Evolutionary conservation across 225 moss, liverwort and hornwort species (phyloP).

Genomic region (Marchantia polymorpha): DNA sequence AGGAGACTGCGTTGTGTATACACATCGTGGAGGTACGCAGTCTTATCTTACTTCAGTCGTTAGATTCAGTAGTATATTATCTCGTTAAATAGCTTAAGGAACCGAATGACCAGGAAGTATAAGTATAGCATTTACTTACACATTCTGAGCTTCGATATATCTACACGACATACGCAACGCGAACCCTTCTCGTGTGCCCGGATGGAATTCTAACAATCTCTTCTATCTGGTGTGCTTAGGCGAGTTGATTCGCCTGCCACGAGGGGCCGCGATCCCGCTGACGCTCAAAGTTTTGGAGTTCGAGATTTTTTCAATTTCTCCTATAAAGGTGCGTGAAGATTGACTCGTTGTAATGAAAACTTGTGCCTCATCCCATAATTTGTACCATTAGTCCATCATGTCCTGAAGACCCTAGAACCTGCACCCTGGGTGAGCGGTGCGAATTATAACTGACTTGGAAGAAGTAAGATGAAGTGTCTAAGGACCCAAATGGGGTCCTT

Average conservation of each 20-base stretch:
- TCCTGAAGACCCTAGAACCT: too few relatives aligned
- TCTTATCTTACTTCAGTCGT: not conserved
- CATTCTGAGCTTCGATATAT: not conserved
- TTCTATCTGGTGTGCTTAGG: slow-evolving; percentile 27
- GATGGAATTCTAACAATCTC: not conserved
- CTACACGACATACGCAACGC: not conserved
- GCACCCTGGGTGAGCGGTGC: too few relatives aligned
- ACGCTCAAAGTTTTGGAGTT: slow-evolving; percentile 74
- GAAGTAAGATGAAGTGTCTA: too few relatives aligned
- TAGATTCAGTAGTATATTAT: not conserved
- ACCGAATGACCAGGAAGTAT: too few relatives aligned
- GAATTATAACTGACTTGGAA: too few relatives aligned
- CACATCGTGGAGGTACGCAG: slow-evolving; percentile 51
- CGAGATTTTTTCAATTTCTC: slow-evolving; percentile 74
- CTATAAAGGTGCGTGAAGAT: slow-evolving; percentile 58
- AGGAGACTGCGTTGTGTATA: slow-evolving; percentile 60
- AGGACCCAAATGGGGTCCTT: too few relatives aligned
- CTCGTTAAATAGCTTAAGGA: not conserved
- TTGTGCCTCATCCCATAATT: not conserved
- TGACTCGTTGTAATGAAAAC: not conserved
- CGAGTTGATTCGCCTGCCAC: slow-evolving; percentile 52
- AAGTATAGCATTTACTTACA: too few relatives aligned
- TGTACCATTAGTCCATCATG: too few relatives aligned
- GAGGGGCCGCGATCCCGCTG: slow-evolving; percentile 49
- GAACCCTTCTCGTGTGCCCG: not conserved